phyloP scores from a whole-genome alignment of 2,329 filamentous ascomycete genomes.

The Orbilia blumenaviensis region DNA sequence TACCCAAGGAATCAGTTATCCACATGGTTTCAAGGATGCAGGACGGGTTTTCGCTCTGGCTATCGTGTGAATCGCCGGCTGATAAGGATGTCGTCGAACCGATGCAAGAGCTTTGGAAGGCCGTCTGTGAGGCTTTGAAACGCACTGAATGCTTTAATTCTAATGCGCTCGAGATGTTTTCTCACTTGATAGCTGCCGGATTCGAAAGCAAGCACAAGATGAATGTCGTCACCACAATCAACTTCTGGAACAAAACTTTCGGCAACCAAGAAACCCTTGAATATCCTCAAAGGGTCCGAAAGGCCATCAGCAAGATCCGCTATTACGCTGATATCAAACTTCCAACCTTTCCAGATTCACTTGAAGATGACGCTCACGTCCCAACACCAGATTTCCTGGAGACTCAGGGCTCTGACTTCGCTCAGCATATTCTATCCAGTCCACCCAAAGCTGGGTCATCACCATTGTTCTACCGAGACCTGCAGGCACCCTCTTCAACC shows the following conservation, averaged over 20 bases:
- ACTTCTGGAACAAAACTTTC: slow-evolving; percentile 75
- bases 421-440: slow-evolving; percentile 33
- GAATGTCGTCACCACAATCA: slow-evolving; percentile 31
- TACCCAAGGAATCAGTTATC: slow-evolving; percentile 30
- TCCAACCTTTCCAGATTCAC: slow-evolving; percentile 63
- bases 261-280: slow-evolving; percentile 68
- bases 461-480: slow-evolving; percentile 38
- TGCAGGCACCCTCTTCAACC: slow-evolving; percentile 24
- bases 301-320: slow-evolving; percentile 70
- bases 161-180: slow-evolving; percentile 14
- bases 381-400: slow-evolving; percentile 55
- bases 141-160: slow-evolving; percentile 35
- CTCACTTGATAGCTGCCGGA: slow-evolving; percentile 34
- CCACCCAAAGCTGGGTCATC: slow-evolving; percentile 35
- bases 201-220: slow-evolving; percentile 39
- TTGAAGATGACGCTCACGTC: slow-evolving; percentile 61
- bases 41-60: slow-evolving; percentile 45
- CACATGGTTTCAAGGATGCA: slow-evolving; percentile 35
- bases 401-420: slow-evolving; percentile 45
- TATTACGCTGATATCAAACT: slow-evolving; percentile 66
- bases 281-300: slow-evolving; percentile 73
- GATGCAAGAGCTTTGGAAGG: slow-evolving; percentile 25
- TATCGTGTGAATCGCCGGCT: slow-evolving; percentile 27
- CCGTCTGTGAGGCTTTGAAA: slow-evolving; percentile 22
- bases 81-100: slow-evolving; percentile 15